These are phyloP conservation scores for Syncephalastrum monosporum DNA, from an alignment of 371 early-diverging fungal genomes.

Conservation along the genomic window DNA sequence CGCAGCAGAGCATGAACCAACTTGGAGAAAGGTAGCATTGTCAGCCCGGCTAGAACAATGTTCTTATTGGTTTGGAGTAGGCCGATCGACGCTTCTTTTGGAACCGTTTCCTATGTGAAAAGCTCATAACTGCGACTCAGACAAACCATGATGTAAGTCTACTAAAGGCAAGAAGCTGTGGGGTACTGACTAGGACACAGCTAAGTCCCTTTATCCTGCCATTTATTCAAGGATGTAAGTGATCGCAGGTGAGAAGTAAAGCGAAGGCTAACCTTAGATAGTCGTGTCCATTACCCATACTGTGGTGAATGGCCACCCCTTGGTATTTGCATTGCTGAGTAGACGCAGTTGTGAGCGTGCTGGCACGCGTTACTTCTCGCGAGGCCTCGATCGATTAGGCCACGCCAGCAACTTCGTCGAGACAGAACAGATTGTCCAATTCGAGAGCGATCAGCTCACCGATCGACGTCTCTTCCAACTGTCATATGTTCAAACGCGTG, in stretches of 20 bases:
- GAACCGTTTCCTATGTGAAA: conserved; percentile 72
- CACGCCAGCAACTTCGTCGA: conserved; percentile 98
- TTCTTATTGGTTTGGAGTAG: conserved; percentile 22
- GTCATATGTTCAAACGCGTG: conserved; percentile 92
- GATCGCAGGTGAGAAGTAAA: neutral
- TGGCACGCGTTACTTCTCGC: conserved; percentile 87
- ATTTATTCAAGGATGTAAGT: conserved; percentile 86
- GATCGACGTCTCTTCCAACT: conserved; percentile 23
- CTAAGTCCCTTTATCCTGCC: conserved; percentile 81
- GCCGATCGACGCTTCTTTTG: conserved; percentile 89
- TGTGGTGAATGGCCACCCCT: conserved; percentile 50
- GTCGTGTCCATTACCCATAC: conserved; percentile 53
- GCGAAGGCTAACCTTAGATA: conserved; percentile 12
- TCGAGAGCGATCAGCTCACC: conserved; percentile 32
- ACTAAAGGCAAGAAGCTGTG: neutral
- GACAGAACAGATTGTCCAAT: conserved; percentile 89
- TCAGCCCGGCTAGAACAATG: neutral
- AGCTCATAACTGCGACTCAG: conserved; percentile 48
- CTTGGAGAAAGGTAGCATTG: neutral
- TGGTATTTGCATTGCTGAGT: conserved; percentile 79
- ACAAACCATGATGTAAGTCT: conserved; percentile 36
- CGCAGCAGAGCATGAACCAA: neutral
- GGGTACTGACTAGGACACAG: conserved; percentile 27
- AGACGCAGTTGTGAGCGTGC: conserved; percentile 77
- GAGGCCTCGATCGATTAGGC: conserved; percentile 93